Evolutionary conservation across 495 filamentous ascomycete genomes (phyloP).

Genomic region (Aspergillus haitiensis): DNA sequence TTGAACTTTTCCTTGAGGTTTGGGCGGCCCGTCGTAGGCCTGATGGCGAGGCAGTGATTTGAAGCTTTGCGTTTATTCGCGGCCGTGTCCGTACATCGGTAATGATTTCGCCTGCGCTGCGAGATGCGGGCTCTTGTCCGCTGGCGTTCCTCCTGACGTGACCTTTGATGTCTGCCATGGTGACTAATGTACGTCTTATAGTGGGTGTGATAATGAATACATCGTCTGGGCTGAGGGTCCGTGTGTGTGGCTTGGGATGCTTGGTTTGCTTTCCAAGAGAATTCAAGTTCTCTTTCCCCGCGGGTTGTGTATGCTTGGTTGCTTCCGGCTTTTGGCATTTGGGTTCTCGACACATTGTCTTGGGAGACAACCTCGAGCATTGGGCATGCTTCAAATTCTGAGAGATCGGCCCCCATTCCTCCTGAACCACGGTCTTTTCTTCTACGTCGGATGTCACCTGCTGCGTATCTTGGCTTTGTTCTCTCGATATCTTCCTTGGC

Average conservation of each 20-base stretch:
- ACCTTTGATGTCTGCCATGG: constrained; percentile 21
- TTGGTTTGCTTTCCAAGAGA: constrained; percentile 17
- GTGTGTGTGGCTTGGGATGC: constrained; percentile 22
- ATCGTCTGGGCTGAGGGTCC: constrained; percentile 36
- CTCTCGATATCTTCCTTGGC: constrained; percentile 29
- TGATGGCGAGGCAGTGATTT: constrained; percentile 34
- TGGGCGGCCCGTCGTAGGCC: constrained; percentile 33
- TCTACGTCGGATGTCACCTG: constrained; percentile 19
- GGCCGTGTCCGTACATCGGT: constrained; percentile 34
- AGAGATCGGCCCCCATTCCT: constrained; percentile 39
- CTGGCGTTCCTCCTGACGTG: constrained; percentile 9
- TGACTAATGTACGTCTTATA: constrained; percentile 45
- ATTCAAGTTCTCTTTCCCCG: constrained; percentile 33
- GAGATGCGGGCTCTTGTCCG: constrained; percentile 11
- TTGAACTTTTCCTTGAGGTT: constrained; percentile 32
- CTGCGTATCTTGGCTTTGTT: constrained; percentile 20
- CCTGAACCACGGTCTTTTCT: constrained; percentile 28
- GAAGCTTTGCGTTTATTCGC: constrained; percentile 34
- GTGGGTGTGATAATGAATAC: constrained; percentile 54
- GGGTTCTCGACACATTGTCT: constrained; percentile 34
- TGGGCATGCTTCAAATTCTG: constrained; percentile 48
- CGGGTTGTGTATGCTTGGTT: constrained; percentile 22
- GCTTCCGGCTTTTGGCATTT: constrained; percentile 27
- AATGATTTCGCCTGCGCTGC: constrained; percentile 32
- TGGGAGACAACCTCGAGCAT: constrained; percentile 41